Evolutionary conservation across 805 yeast species (phyloP), one percentile per base, ranked within the genome.

Genomic region (Candida jianshihensis): DNA sequence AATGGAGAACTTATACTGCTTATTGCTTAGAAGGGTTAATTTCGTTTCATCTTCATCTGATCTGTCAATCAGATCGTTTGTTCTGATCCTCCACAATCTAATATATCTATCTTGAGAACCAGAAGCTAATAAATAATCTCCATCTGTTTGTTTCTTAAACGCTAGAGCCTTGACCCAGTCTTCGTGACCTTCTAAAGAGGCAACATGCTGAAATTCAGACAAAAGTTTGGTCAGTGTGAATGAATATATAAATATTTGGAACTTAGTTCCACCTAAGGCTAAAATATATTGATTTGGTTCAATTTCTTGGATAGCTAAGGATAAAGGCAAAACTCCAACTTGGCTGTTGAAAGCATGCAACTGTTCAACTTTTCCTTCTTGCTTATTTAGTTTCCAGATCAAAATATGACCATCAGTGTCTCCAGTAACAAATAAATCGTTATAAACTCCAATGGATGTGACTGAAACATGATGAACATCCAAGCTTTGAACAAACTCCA

Each of bases 61-160:
- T 38, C 70, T 68, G 40, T 78, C 81, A 35, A 78, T 73, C 19
- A 59, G 49, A 2, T 70, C 79, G 46, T 78, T 73, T 14, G 73
- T 54, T 38, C 72, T 62, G 31, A 89, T 59, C 50, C 86, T 73
- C 98, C 98, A 92, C 30, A 92, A 60, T 45, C 98, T 71, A 35
- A 92, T 86, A 54, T 87, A 88, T 48, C 95, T 67, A 57, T 92
- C 99, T 54, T 92, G 96, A 1, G 96, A 81, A 1, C 95, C 97
- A 37, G 84, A 75, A 5, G 97, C 97, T 19, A 92, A 63, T 3
- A 85, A 54, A 47, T 70, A 75, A 41, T 75, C 78, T 17, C 70
- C 74, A 6, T 65, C 66, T 0, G 59, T 57, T 15, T 63, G 68
- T 27, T 63, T 62, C 38, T 68, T 59, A 51, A 86, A 75, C 1